These are phyloP conservation scores for Aquilaria agallochum DNA, from an alignment of 441 rosid species.

Conservation along the genomic window DNA sequence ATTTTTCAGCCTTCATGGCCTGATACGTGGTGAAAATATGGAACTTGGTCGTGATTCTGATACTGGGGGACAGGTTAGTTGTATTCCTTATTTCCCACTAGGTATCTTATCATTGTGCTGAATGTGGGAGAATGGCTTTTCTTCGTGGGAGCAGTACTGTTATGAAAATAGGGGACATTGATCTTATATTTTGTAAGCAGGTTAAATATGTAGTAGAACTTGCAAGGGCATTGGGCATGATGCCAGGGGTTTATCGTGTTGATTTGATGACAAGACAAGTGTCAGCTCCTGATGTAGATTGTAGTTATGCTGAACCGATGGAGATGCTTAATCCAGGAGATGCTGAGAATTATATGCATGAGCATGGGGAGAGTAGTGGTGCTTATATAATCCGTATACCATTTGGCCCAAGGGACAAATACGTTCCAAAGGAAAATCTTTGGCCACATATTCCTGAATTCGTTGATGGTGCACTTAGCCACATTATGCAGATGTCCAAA, in stretches of 20 bases:
- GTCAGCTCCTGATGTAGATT: constrained; percentile 78
- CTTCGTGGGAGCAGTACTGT: neutral
- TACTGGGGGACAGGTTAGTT: constrained; percentile 83
- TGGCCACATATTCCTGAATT: constrained; percentile 97
- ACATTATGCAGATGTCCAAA: constrained; percentile 80
- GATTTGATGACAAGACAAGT: constrained; percentile 96
- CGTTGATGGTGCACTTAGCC: constrained; percentile 89
- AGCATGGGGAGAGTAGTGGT: constrained; percentile 91
- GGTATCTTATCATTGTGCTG: constrained; percentile 4
- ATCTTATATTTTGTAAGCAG: constrained; percentile 25
- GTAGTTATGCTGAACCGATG: constrained; percentile 83
- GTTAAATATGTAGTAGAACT: constrained; percentile 99
- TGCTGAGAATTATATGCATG: constrained; percentile 40
- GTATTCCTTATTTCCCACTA: constrained; percentile 1
- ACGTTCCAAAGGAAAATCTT: constrained; percentile 76
- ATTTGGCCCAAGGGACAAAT: constrained; percentile 89
- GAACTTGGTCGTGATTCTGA: constrained; percentile 95
- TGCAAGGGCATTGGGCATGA: constrained; percentile 91
- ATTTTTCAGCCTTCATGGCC: constrained; percentile 72
- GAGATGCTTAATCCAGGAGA: constrained; percentile 74
- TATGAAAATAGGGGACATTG: neutral
- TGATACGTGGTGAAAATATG: constrained; percentile 89
- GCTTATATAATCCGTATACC: constrained; percentile 92
- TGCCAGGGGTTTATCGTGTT: constrained; percentile 94
- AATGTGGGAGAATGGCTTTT: neutral